Percentiles rank a stretch among this genome's conserved stretches.
phyloP scores from a whole-genome alignment of 176 grass and related monocot species.

The Avena eriantha region DNA sequence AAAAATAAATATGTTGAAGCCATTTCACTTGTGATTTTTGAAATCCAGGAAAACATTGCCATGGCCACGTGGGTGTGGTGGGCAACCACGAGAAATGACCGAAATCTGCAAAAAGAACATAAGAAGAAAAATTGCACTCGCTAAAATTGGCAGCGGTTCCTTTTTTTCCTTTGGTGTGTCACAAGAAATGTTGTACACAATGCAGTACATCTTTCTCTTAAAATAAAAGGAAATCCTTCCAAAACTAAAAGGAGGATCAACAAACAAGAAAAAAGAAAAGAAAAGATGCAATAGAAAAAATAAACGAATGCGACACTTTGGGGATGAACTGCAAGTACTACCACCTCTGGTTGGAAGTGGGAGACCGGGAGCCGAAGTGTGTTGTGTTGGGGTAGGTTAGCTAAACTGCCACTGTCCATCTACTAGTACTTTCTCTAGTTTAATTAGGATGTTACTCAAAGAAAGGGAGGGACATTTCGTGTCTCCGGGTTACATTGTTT shows the following conservation, averaged over 20 bases:
- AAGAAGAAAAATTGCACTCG: neutral
- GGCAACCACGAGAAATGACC: neutral
- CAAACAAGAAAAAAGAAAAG: neutral
- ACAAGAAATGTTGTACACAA: neutral
- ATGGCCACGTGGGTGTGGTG: too few species aligned
- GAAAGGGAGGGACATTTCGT: neutral
- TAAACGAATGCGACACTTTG: neutral
- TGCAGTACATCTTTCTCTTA: neutral
- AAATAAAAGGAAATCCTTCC: neutral
- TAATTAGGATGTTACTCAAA: slow-evolving; percentile 1
- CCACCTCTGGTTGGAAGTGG: neutral
- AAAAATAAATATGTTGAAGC: too few species aligned
- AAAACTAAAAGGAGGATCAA: neutral
- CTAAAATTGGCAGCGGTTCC: neutral
- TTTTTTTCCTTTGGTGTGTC: neutral
- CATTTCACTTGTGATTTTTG: neutral
- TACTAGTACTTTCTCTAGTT: slow-evolving; percentile 21
- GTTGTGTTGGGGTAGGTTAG: slow-evolving; percentile 44
- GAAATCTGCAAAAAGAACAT: neutral
- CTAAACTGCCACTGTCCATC: slow-evolving; percentile 42
- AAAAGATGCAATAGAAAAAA: neutral
- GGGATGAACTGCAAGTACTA: neutral
- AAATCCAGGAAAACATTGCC: neutral
- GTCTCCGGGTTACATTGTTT: slow-evolving; percentile 36
- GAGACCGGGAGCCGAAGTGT: slow-evolving; percentile 20